Conservation (phyloP, 192 early-diverging fungal genomes). For the Entomortierella beljakovae region DNA sequence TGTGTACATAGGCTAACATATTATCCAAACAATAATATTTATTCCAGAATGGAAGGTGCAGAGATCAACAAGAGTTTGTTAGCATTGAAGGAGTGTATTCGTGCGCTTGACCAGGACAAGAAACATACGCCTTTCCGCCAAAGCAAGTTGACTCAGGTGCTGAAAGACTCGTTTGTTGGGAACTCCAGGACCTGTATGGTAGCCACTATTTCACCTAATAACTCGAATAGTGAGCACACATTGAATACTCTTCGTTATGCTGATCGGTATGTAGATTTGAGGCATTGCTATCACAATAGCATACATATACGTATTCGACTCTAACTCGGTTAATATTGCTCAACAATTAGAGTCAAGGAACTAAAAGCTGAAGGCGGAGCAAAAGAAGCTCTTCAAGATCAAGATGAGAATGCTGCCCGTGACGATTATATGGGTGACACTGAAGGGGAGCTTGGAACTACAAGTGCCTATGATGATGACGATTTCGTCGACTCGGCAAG, state of each 20-base stretch:
- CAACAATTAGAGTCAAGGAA: conserved; percentile 32
- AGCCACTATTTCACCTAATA: conserved; percentile 96
- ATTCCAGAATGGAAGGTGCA: conserved; percentile 92
- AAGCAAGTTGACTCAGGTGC: conserved; percentile 95
- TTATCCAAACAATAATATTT: neutral
- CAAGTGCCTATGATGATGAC: conserved; percentile 38
- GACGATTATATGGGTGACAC: conserved; percentile 46
- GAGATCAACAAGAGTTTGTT: conserved; percentile 99
- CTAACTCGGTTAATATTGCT: neutral
- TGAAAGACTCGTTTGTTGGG: conserved; percentile 98
- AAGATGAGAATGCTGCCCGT: conserved; percentile 11
- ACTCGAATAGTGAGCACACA: conserved; percentile 95
- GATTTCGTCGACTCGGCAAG: conserved; percentile 40
- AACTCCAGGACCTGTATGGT: conserved; percentile 99
- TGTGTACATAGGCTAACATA: neutral
- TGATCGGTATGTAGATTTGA: conserved; percentile 69
- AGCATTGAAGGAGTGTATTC: conserved; percentile 98
- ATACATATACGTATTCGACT: neutral
- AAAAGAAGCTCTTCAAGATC: conserved; percentile 14
- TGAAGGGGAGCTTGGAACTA: conserved; percentile 28
- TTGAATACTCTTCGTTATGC: conserved; percentile 98
- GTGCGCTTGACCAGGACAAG: conserved; percentile 94
- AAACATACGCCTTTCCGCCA: conserved; percentile 98
- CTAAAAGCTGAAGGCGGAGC: conserved; percentile 41
- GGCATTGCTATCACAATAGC: neutral